Percentiles rank a stretch among this genome's conserved stretches.
These are phyloP conservation scores for Geotrichum carabidarum DNA, from an alignment of 1,139 yeast genomes.

Conservation along the genomic window DNA sequence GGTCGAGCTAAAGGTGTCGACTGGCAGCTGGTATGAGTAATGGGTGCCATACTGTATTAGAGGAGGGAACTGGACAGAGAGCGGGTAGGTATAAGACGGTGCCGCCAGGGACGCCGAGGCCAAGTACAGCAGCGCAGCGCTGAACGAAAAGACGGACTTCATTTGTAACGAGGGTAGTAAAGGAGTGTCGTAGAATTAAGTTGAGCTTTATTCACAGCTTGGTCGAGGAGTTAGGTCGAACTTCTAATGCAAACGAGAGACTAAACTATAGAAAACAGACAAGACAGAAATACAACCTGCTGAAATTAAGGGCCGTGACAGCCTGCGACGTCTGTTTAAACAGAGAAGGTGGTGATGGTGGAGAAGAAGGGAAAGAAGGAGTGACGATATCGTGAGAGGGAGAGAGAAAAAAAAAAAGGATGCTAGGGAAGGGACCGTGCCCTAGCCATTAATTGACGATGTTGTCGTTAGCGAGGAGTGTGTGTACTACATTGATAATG, in stretches of 20 bases:
- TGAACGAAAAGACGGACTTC: neutral
- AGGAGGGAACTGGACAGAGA: conserved; percentile 62
- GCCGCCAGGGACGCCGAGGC: conserved; percentile 2
- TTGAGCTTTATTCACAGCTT: neutral
- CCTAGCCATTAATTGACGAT: no score
- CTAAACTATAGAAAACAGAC: neutral
- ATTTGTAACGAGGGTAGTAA: neutral
- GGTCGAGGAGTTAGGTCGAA: neutral
- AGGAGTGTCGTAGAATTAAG: neutral
- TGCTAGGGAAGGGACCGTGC: no score
- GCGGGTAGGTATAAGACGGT: conserved; percentile 15
- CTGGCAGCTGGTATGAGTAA: conserved; percentile 65
- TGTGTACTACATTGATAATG: no score
- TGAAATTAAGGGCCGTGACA: neutral
- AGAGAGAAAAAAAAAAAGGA: no score
- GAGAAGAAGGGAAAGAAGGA: neutral
- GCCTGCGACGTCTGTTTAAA: no score
- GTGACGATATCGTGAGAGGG: no score
- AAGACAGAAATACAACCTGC: neutral
- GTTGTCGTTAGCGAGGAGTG: no score
- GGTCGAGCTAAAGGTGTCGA: conserved; percentile 59
- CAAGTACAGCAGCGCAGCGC: conserved; percentile 1
- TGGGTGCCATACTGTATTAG: conserved; percentile 66
- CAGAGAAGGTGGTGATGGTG: neutral
- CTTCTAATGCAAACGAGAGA: neutral